Percentiles rank a stretch among this genome's conserved stretches.
Conservation (phyloP, 169 alveolate genomes). For the Eimeria sp. region DNA sequence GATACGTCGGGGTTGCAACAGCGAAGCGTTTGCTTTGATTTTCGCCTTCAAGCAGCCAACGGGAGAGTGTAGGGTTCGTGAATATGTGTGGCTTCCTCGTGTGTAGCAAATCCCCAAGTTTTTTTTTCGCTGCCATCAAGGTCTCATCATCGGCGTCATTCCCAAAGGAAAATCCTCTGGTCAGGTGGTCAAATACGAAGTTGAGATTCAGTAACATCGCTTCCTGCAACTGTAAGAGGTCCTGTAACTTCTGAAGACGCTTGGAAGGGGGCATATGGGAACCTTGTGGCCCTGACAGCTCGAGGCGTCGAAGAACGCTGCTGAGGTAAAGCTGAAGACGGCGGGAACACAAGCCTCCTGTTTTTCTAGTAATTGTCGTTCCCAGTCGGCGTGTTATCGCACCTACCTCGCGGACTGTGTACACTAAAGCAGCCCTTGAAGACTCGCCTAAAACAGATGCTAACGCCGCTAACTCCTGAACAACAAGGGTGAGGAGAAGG, state of each 20-base stretch:
- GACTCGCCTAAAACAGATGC: not conserved
- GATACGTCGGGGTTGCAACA: not conserved
- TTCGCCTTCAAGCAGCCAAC: slow-evolving; percentile 1
- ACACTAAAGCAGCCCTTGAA: not conserved
- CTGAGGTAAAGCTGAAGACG: slow-evolving; percentile 23
- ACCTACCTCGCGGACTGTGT: slow-evolving; percentile 3
- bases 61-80: not conserved
- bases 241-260: not conserved
- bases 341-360: slow-evolving; percentile 8
- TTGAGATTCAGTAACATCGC: not conserved
- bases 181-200: not conserved
- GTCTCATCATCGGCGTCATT: not conserved
- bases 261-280: not conserved
- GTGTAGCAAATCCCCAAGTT: slow-evolving; percentile 11
- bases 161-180: not conserved
- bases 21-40: not conserved
- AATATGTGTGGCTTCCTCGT: not conserved
- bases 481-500: slow-evolving; percentile 5
- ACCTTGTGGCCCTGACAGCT: slow-evolving; percentile 29
- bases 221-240: slow-evolving; percentile 3
- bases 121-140: not conserved
- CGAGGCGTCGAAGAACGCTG: not conserved
- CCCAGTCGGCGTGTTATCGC: not conserved
- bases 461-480: slow-evolving; percentile 25
- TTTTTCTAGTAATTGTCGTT: slow-evolving; percentile 5